Conservation (phyloP, 176 grass and related monocot species). For the Musa beccarii region DNA sequence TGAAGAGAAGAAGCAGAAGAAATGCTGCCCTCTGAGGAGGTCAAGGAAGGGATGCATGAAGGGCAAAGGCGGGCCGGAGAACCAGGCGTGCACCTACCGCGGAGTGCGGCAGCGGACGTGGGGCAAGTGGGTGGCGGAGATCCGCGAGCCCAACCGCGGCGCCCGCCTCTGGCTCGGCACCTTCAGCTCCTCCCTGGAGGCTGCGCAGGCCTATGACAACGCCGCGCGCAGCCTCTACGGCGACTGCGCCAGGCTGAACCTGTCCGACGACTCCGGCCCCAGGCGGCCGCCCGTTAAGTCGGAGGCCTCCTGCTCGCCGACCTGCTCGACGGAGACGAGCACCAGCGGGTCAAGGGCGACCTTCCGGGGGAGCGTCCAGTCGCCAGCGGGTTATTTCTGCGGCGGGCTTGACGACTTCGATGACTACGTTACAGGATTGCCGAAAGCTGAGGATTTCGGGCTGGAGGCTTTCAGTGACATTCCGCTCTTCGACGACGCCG, state of each 20-base stretch:
- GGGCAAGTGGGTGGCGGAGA: constrained; percentile 98
- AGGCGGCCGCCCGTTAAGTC: background rate
- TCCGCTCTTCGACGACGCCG: constrained; percentile 1
- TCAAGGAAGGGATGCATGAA: constrained; percentile 95
- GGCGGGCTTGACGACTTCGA: background rate
- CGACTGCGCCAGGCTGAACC: background rate
- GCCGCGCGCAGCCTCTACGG: constrained; percentile 10
- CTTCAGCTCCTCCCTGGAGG: constrained; percentile 2
- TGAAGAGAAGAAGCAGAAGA: constrained; percentile 11
- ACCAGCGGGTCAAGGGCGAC: background rate
- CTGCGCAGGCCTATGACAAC: background rate
- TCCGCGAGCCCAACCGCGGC: constrained; percentile 58
- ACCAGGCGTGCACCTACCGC: constrained; percentile 75
- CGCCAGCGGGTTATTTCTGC: background rate
- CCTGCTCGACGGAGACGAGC: background rate
- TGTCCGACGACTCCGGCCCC: background rate
- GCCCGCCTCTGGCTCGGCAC: constrained; percentile 21
- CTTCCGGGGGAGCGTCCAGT: background rate
- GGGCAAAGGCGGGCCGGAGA: constrained; percentile 85
- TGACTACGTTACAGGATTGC: background rate
- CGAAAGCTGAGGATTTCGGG: background rate
- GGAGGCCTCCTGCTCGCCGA: background rate
- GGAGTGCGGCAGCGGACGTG: constrained; percentile 84
- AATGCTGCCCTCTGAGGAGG: constrained; percentile 65
- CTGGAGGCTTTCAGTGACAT: background rate